These are phyloP conservation scores for Aspergillus hiratsukae DNA, from an alignment of 2,329 filamentous ascomycete species.

Conservation along the genomic window DNA sequence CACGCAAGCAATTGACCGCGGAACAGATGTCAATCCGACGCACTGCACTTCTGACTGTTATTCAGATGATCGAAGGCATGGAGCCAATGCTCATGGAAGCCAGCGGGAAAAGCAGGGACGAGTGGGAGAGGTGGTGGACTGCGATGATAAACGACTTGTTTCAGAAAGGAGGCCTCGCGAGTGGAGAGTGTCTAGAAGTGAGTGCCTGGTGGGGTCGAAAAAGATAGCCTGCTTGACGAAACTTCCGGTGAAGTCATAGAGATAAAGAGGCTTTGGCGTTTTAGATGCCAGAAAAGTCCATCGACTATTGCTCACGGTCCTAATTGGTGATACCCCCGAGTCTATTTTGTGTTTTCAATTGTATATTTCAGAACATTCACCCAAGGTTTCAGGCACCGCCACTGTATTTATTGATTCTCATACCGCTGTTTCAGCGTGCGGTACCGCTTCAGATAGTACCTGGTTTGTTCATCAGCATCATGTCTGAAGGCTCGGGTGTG, in stretches of 20 bases:
- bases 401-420: slow-evolving; percentile 39
- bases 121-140: slow-evolving; percentile 87
- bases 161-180: slow-evolving; percentile 70
- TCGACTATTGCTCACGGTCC: slow-evolving; percentile 29
- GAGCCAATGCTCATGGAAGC: slow-evolving; percentile 77
- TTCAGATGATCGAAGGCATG: slow-evolving; percentile 79
- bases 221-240: slow-evolving; percentile 28
- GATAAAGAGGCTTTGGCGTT: slow-evolving; percentile 26
- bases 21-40: slow-evolving; percentile 70
- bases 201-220: slow-evolving; percentile 63
- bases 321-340: slow-evolving; percentile 37
- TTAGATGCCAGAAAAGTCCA: slow-evolving; percentile 24
- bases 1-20: slow-evolving; percentile 53
- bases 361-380: slow-evolving; percentile 15
- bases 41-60: slow-evolving; percentile 74
- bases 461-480: slow-evolving; percentile 39
- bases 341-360: slow-evolving; percentile 15
- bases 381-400: slow-evolving; percentile 3
- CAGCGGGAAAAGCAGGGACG: slow-evolving; percentile 81
- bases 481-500: neutral
- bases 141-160: slow-evolving; percentile 83
- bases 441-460: slow-evolving; percentile 90
- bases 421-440: slow-evolving; percentile 80
- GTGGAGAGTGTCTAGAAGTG: slow-evolving; percentile 75
- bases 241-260: slow-evolving; percentile 10